Evolutionary conservation across 768 basidiomycete genomes (phyloP), one percentile per base, ranked within the genome.

Genomic region (Kwoniella bestiolae): DNA sequence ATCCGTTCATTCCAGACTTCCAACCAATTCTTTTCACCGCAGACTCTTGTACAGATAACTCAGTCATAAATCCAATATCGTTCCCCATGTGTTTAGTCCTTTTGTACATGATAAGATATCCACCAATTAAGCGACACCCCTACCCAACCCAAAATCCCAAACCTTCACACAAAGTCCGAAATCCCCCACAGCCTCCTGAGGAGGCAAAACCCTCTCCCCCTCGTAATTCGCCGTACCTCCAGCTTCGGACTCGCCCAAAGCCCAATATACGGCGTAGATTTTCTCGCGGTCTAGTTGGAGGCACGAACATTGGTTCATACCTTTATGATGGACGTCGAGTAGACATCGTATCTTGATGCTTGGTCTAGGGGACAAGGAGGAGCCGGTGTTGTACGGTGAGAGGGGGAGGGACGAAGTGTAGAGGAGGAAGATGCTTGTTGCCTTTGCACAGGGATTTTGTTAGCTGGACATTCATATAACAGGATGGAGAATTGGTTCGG

Each of bases 111-210:
- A n/a, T n/a, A n/a, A n/a, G n/a, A n/a, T n/a, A n/a, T n/a, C n/a
- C n/a, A n/a, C n/a, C n/a, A n/a, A n/a, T n/a, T n/a, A n/a, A n/a
- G n/a, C n/a, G n/a, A n/a, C n/a, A n/a, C n/a, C n/a, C n/a, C n/a
- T n/a, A n/a, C 41, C 51, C 14, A 58, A n/a, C 3, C 52, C 56
- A 18, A 72, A 72, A 44, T 69, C 62, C 71, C 71, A 72, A 11
- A 57, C 65, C 41, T 66, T 66, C 1, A 72, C 60, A 58, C 67
- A 68, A 2, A 65, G 41, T 6, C 67, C 67, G 49, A 66, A 60
- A 29, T 59, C 63, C 7, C 46, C 35, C 16, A 49, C 52, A 38
- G 60, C 47, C 29, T 61, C 63, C 32, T 41, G 14, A 51, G 68
- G 55, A 9, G 61, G 68, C 49, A 57, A 29, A 14, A 44, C 31